Base-by-base conservation (phyloP, 345 rosid species). In the Hibiscus trionum region DNA sequence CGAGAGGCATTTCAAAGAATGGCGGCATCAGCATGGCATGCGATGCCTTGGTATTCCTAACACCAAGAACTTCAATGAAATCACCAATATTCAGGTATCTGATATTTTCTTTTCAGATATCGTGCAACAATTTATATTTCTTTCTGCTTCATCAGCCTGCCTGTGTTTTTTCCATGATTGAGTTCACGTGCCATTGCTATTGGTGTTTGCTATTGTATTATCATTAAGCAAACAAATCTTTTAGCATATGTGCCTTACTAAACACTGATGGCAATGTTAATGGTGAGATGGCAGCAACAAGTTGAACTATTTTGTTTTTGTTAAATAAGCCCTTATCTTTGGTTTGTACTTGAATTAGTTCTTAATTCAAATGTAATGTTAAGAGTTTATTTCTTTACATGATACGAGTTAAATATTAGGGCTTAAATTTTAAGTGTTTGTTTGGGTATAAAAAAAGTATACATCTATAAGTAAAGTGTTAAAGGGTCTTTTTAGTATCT, bases 1-100 rank as follows among this genome's bases (percentile, higher is more conserved):
- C 57, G 99, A 96, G 88, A 82, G 97, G 73, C 98, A 96, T 81
- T 96, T 96, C 78, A 93, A 96, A 88, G 99, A 96, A 82, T 87
- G 88, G 90, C 87, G 94, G 17, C 99, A 96, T 85, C 99, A 96
- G 74, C 99, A 96, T 77, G 99, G 99, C 60, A 96, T 96, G 99
- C 98, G 97, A 37, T 96, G 98, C 78, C 84, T 93, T 65, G 98
- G 97, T 73, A 96, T 96, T 72, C 99, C 99, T 49, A 96, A 96
- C 85, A 96, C 99, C 39, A 96, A 96, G 83, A 96, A 96, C 84
- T 96, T 96, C 73, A 96, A 96, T 11, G 98, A 96, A 81, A 89
- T 96, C 80, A 96, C 98, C 19, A 89, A 96, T 0, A 96, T 96
- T 55, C 86, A 84, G 89, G 99, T 92, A 75, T 33, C 4, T 14